phyloP scores from a whole-genome alignment of 2,329 filamentous ascomycete species.

The Colletotrichum gigasporum region DNA sequence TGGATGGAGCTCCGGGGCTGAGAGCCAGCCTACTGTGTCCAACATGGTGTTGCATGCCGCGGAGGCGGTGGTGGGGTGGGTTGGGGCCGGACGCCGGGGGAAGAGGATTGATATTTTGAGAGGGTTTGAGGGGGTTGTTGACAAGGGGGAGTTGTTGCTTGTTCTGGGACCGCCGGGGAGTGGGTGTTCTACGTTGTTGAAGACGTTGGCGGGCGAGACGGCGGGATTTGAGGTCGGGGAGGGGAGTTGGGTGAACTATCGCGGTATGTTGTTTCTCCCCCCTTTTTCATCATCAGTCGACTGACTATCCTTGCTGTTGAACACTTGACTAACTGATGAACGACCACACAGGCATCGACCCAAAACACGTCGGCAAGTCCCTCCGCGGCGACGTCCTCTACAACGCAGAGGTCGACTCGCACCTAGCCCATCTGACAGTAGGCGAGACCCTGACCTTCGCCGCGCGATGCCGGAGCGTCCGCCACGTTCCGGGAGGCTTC shows the following conservation, averaged over 20 bases:
- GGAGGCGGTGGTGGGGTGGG: too few relatives aligned
- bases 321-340: neutral
- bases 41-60: too few relatives aligned
- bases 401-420: constrained; percentile 71
- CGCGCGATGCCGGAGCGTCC: constrained; percentile 60
- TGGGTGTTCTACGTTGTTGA: constrained; percentile 75
- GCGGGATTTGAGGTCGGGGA: constrained; percentile 35
- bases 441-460: constrained; percentile 71
- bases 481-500: constrained; percentile 55
- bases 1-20: constrained; percentile 36
- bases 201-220: constrained; percentile 49
- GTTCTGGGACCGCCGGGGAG: constrained; percentile 63
- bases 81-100: too few relatives aligned
- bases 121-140: constrained; percentile 39
- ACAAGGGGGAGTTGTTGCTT: constrained; percentile 63
- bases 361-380: constrained; percentile 35
- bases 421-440: constrained; percentile 67
- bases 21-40: constrained; percentile 34
- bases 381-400: constrained; percentile 71
- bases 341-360: constrained; percentile 5
- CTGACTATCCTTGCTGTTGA: too few relatives aligned
- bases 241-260: constrained; percentile 33
- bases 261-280: neutral
- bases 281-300: too few relatives aligned
- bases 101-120: constrained; percentile 36